Evolutionary conservation across 2,329 filamentous ascomycete genomes (phyloP).

Genomic region (Fusarium chuoi): DNA sequence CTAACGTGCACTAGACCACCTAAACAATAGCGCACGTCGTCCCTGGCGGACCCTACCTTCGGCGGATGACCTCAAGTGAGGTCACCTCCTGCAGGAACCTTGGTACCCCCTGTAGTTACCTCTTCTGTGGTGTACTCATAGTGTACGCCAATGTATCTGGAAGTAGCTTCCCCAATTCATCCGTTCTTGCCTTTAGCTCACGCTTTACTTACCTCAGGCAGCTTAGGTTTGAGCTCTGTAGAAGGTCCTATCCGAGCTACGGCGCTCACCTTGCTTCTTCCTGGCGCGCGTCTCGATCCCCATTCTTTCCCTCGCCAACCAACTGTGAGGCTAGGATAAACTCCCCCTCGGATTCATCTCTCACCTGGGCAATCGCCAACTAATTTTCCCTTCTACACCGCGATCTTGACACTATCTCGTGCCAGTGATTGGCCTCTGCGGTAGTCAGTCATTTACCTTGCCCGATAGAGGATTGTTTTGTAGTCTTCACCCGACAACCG

Average conservation of each 20-base stretch:
- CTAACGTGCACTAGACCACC: slow-evolving; percentile 14
- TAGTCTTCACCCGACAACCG: slow-evolving; percentile 26
- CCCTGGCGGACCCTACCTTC: slow-evolving; percentile 34
- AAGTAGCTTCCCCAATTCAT: slow-evolving; percentile 12
- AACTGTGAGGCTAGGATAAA: slow-evolving; percentile 33
- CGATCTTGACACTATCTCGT: slow-evolving; percentile 26
- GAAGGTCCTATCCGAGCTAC: slow-evolving; percentile 30
- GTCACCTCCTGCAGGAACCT: slow-evolving; percentile 17
- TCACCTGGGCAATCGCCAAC: slow-evolving; percentile 25
- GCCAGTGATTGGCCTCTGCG: slow-evolving; percentile 31
- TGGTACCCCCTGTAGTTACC: slow-evolving; percentile 1
- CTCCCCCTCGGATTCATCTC: slow-evolving; percentile 36
- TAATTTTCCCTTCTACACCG: slow-evolving; percentile 31
- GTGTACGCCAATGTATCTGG: neutral
- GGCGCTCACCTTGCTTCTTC: slow-evolving; percentile 36
- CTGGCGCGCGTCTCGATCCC: slow-evolving; percentile 37
- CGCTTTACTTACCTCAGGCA: slow-evolving; percentile 24
- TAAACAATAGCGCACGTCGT: slow-evolving; percentile 37
- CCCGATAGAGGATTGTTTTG: slow-evolving; percentile 22
- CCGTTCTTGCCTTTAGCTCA: slow-evolving; percentile 25
- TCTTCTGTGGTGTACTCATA: neutral
- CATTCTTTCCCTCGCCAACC: slow-evolving; percentile 42
- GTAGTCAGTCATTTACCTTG: slow-evolving; percentile 6
- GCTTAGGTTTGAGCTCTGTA: slow-evolving; percentile 24
- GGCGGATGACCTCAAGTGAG: slow-evolving; percentile 33